Conservation (phyloP, 495 filamentous ascomycete genomes). For the Penicillium tannophilum region DNA sequence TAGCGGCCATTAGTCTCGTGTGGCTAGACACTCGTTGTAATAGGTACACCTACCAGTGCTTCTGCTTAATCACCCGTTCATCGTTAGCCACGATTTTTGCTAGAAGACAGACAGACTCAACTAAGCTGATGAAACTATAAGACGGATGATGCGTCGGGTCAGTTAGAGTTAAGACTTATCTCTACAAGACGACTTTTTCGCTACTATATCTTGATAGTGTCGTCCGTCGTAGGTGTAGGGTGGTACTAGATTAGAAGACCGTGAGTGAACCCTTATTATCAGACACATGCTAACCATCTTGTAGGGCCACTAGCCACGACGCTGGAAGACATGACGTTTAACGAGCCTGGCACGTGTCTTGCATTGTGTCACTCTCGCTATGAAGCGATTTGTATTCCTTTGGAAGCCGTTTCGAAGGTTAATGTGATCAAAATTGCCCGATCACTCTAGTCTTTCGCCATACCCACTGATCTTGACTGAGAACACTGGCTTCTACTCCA, state of each 20-base stretch:
- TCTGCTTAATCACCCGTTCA: background rate
- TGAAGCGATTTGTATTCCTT: background rate
- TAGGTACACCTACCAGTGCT: background rate
- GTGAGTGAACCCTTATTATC: conserved; percentile 3
- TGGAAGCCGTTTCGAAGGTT: too few relatives aligned
- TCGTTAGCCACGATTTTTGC: background rate
- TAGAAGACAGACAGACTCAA: background rate
- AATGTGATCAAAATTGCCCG: too few relatives aligned
- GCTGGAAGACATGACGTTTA: background rate
- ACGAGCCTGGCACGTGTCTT: conserved; percentile 4
- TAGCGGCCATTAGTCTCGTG: background rate
- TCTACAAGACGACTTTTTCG: background rate
- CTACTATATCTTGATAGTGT: conserved; percentile 2
- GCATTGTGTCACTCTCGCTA: background rate
- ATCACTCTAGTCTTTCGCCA: too few relatives aligned
- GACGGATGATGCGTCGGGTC: background rate
- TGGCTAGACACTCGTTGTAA: background rate
- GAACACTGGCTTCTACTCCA: background rate
- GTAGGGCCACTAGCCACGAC: conserved; percentile 2
- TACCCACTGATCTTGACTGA: too few relatives aligned
- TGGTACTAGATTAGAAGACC: background rate
- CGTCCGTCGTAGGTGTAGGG: background rate
- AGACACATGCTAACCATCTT: conserved; percentile 6
- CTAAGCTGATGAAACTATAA: background rate
- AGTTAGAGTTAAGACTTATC: background rate